Base-by-base conservation (phyloP, 2,329 filamentous ascomycete genomes). In the Blumeriella jaapii region DNA sequence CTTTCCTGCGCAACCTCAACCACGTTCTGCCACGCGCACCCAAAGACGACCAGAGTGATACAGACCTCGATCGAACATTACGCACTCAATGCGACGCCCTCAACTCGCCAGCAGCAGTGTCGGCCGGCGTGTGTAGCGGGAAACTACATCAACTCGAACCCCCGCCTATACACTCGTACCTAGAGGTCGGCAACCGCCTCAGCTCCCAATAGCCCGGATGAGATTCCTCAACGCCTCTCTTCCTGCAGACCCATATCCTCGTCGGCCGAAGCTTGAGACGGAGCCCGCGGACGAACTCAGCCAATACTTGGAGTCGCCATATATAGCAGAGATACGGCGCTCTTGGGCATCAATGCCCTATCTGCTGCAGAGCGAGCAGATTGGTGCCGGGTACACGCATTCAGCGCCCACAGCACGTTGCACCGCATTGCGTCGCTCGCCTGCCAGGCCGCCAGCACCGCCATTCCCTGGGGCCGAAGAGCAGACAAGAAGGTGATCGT, bases 341-440 rank as follows among this genome's bases (percentile, higher is more conserved):
- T 28, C 32, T 36, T 31, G 50, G 49, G 46, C 48, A 53, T 51
- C 47, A 51, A 53, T 54, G 50, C 40, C 34, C 47, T 44, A 36
- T 39, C 34, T 25, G 36, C 32, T 34, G 43, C 44, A 40, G 40
- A 31, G 38, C 31, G 22, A 41, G 34, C 32, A 31, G 20, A 40
- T 29, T 47, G 44, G 46, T 37, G 40, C 37, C 49, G 51, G 51
- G 43, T 48, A 49, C 39, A 30, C 49, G 49, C 51, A 53, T 40
- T 17, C 34, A 29, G 32, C 16, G 22, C 16, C 22, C 36, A 20
- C 38, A 33, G 29, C 20, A 36, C 14, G 47, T 52, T 23, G 44
- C 45, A 53, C 50, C 28, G 40, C 23, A 32, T 34, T 34, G 29
- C 19, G 15, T 22, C 17, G n/a, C 24, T 18, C 27, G 15, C 22